Base-by-base conservation (phyloP, 768 basidiomycete species). In the Porpolomopsis calyptriformis region DNA sequence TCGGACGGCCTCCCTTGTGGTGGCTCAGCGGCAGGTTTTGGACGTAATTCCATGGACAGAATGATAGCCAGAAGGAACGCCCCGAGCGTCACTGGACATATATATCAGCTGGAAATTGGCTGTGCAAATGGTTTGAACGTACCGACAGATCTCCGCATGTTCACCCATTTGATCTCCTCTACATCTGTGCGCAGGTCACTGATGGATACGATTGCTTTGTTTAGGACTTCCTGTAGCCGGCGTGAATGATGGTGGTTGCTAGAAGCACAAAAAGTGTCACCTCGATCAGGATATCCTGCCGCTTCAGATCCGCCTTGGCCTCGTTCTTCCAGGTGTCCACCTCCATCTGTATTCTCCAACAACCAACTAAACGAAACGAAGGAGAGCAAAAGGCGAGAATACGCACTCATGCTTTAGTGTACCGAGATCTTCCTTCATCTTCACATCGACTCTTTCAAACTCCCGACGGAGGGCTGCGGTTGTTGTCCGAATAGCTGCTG, bases 271-370 rank as follows among this genome's bases (percentile, higher is more conserved):
- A 20, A 19, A 25, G 37, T 5, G 22, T 16, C 34, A 85, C 87
- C 74, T 91, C 88, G 31, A 94, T 89, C 27, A 69, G 66, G 49
- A 97, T 85, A 54, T 91, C 91, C 54, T 83, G 80, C 44, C 72
- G 74, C 63, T 92, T 94, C 49, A 87, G 57, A 43, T 97, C 92
- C 1, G 80, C 72, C 57, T 81, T 84, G 11, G 82, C 77, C 60
- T 98, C 96, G 53, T 85, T 89, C 69, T 92, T 97, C 47, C 94
- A 74, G 51, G 81, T 91, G 56, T 94, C 90, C 49, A 97, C 72
- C 46, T 99, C 96, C 81, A 98, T 91, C 63, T 97, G 92, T 42
- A 93, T 88, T 57, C 92, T 96, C 42, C 11, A 39, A 14, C 34
- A 19, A 9, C 16, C 31, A 22, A 23, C 12, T 31, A 43, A 48